Percentiles rank a stretch among this genome's conserved stretches.
Conservation (phyloP, 208 protist species). For the Naegleria lovaniensis region DNA sequence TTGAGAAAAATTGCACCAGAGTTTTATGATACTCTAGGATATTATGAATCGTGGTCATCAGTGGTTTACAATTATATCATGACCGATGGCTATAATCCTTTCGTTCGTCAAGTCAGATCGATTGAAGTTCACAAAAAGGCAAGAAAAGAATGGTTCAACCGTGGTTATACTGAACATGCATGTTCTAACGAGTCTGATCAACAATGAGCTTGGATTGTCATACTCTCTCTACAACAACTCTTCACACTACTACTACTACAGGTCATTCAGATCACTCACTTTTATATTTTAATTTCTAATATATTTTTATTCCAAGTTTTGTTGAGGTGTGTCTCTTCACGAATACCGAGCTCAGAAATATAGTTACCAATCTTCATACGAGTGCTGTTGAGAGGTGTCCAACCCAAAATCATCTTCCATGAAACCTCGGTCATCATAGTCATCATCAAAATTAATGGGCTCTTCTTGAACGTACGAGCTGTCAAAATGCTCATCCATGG, state of each 20-base stretch:
- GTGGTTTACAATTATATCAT: conserved; percentile 68
- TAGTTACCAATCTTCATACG: neutral
- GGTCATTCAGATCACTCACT: no score
- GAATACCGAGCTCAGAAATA: neutral
- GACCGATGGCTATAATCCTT: neutral
- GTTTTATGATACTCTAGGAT: conserved; percentile 75
- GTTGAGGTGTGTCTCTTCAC: neutral
- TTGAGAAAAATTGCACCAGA: conserved; percentile 78
- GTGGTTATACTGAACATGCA: neutral
- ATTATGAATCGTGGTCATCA: conserved; percentile 64
- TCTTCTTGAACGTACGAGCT: neutral
- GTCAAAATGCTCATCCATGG: neutral
- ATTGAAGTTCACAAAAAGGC: neutral
- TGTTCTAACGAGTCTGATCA: neutral
- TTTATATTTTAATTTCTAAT: no score
- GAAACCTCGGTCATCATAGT: neutral
- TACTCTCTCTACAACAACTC: neutral
- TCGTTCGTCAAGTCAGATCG: neutral
- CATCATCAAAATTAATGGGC: neutral
- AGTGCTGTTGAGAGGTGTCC: neutral
- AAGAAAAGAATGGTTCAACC: neutral
- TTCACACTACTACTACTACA: no score
- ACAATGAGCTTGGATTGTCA: neutral
- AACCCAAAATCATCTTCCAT: neutral
- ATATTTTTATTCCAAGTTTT: no score